Conservation (phyloP, 352 stramenopile genomes). For the Phytophthora pluvialis region DNA sequence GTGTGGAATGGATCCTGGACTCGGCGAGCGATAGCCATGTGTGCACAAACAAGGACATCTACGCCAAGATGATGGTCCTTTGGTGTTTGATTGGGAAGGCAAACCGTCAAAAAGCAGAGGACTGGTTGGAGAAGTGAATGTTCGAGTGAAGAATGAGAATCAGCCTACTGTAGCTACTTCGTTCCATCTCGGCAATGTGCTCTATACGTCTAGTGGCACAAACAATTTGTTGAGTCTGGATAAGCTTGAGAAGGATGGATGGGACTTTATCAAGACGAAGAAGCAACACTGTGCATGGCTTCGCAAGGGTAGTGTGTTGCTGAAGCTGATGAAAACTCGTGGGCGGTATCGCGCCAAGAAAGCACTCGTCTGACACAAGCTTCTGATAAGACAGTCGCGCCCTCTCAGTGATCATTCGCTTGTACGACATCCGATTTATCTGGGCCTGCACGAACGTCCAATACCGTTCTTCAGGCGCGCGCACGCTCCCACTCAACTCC, state of each 20-base stretch:
- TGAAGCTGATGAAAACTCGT: constrained; percentile 8
- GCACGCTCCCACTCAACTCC: no score
- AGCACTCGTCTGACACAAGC: no score
- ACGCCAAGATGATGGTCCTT: constrained; percentile 8
- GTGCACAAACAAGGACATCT: constrained; percentile 3
- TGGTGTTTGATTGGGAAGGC: constrained; percentile 20
- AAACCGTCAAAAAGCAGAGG: background rate
- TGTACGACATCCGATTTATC: no score
- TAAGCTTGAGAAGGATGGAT: constrained; percentile 7
- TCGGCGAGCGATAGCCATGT: constrained; percentile 22
- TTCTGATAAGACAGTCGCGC: no score
- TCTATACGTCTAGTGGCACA: constrained; percentile 9
- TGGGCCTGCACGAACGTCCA: no score
- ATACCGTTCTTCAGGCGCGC: no score
- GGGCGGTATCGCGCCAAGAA: constrained; percentile 14
- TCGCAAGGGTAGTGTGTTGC: background rate
- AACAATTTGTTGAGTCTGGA: constrained; percentile 21
- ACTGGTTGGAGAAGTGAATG: background rate
- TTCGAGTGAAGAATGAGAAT: constrained; percentile 15
- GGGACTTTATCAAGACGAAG: constrained; percentile 4
- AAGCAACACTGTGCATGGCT: constrained; percentile 13
- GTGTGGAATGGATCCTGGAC: constrained; percentile 17
- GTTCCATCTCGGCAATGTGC: constrained; percentile 1
- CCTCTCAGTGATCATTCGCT: no score
- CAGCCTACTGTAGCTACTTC: constrained; percentile 2